Base-by-base conservation (phyloP, 2,329 filamentous ascomycete genomes). In the Aspergillus udagawae region DNA sequence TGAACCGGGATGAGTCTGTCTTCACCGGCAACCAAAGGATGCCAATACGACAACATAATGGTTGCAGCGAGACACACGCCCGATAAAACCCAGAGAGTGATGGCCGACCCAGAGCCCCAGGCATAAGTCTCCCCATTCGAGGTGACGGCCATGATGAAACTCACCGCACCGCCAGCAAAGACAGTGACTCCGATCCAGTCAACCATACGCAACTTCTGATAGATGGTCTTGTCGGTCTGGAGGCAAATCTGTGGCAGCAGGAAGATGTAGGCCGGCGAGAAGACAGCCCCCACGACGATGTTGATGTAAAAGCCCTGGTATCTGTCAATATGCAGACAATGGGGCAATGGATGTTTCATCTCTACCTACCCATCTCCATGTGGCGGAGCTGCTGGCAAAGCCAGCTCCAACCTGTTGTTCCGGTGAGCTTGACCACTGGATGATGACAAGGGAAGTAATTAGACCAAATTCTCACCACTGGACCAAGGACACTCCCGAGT, bases 301-400 rank as follows among this genome's bases (percentile, higher is more conserved):
- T 85, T 85, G 68, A 85, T 78, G 62, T 86, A 86, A 63, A 82
- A 80, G 2, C 70, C 75, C 54, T 56, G 35, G 10, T n/a, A 23
- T 41, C 8, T 12, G n/a, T 14, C 20, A 29, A 9, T 52, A 42
- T 47, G 17, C 29, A 20, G 35, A 9, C 7, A 29, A 5, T 42
- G 3, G 10, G 44, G 12, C 25, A 25, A 4, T 20, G 21, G 7
- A 42, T 27, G 29, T 4, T 27, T 27, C 4, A 27, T 4, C 25
- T 27, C 28, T 29, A 42, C 54, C 23, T 56, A 56, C 57, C 68
- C 67, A 72, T 60, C 63, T 53, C 69, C 69, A 71, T 5, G 25
- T 27, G 25, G 25, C 25, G 3, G 25, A 27, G 25, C 25, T 27
- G 25, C 25, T 27, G 25, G 25, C 25, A 27, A 27, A 27, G 3